Conservation (phyloP, 495 filamentous ascomycete genomes). For the Neurospora pannonica region DNA sequence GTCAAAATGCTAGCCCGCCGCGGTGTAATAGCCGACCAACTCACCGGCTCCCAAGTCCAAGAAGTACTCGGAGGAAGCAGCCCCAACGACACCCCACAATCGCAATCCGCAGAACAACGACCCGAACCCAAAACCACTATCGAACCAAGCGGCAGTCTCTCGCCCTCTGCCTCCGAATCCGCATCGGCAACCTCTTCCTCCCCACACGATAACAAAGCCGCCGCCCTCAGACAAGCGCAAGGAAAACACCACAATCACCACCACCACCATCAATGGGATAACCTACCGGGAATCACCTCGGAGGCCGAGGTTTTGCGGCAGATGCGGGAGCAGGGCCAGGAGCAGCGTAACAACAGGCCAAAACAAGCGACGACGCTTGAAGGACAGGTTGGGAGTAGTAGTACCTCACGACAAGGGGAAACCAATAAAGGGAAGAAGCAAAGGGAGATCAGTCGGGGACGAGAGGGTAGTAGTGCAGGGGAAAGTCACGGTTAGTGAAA, state of each 20-base stretch:
- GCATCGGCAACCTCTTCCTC: background rate
- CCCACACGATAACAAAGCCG: background rate
- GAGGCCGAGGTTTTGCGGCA: background rate
- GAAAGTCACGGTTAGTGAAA: background rate
- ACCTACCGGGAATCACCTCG: background rate
- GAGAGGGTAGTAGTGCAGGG: background rate
- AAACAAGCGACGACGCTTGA: background rate
- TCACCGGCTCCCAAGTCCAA: background rate
- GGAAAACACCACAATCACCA: background rate
- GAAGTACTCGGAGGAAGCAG: background rate
- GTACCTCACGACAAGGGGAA: too few relatives aligned
- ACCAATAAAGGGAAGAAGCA: background rate
- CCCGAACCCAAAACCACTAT: background rate
- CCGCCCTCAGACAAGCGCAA: fast-evolving
- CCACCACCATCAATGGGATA: background rate
- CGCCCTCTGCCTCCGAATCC: background rate
- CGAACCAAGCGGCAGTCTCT: background rate
- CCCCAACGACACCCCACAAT: background rate
- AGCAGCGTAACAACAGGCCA: background rate
- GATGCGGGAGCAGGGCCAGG: background rate
- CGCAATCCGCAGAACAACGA: background rate
- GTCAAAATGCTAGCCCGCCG: background rate
- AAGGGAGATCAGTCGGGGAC: background rate
- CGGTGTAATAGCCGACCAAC: background rate
- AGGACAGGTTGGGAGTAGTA: background rate